Percentiles rank a stretch among this genome's conserved stretches.
Evolutionary conservation across 768 basidiomycete species (phyloP).

Genomic region (Lanmaoa pseudosensibilis): DNA sequence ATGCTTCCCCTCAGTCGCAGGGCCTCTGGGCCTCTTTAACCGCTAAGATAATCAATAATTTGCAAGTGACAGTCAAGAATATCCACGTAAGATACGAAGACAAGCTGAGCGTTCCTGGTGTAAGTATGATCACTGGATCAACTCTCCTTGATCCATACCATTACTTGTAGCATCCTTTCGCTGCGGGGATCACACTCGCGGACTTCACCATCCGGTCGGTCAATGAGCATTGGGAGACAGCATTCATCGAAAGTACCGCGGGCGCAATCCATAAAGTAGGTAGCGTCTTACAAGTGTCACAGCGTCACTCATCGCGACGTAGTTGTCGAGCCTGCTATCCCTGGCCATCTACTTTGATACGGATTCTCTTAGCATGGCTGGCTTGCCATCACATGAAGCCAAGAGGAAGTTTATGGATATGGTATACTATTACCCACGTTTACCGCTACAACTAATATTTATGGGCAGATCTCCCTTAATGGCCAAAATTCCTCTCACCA

Average conservation of each 20-base stretch:
- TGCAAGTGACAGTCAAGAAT: constrained; percentile 94
- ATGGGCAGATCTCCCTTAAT: constrained; percentile 50
- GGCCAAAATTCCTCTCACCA: constrained; percentile 60
- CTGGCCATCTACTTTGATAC: constrained; percentile 95
- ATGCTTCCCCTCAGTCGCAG: constrained; percentile 71
- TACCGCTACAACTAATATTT: constrained; percentile 1
- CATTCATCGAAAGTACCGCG: constrained; percentile 88
- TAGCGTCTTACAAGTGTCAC: not conserved
- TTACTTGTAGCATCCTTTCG: constrained; percentile 80
- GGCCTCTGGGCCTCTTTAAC: constrained; percentile 80
- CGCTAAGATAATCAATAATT: constrained; percentile 90
- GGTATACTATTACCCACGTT: constrained; percentile 39
- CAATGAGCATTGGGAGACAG: constrained; percentile 81
- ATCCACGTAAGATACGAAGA: constrained; percentile 98
- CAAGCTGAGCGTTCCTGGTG: constrained; percentile 87
- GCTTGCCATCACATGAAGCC: constrained; percentile 60
- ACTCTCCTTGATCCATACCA: not conserved
- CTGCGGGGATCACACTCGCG: constrained; percentile 84
- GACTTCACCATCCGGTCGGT: constrained; percentile 89
- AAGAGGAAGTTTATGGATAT: constrained; percentile 72
- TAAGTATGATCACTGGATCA: constrained; percentile 39
- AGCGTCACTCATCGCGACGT: constrained; percentile 7
- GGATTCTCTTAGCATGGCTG: constrained; percentile 78
- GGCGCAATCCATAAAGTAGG: constrained; percentile 87
- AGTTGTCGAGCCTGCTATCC: constrained; percentile 86